Evolutionary conservation across 768 basidiomycete genomes (phyloP).

Genomic region (Solioccasus polychromus): DNA sequence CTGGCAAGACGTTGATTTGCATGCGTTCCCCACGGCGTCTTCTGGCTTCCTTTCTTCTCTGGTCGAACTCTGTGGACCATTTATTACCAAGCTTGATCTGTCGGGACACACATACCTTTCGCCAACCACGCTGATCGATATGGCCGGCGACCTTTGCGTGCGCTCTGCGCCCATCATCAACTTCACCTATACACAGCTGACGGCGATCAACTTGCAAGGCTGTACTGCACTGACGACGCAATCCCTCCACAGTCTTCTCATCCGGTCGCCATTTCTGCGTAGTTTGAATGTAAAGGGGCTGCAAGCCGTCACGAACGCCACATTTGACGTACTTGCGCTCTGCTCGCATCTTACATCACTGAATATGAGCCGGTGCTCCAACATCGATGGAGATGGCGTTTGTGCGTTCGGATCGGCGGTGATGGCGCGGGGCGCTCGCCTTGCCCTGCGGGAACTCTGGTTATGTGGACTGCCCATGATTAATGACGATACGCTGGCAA

Average conservation of each 20-base stretch:
- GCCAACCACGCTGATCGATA: constrained; percentile 46
- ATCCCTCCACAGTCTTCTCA: constrained; percentile 67
- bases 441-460: constrained; percentile 60
- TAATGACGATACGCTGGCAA: constrained; percentile 58
- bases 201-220: constrained; percentile 66
- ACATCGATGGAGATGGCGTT: constrained; percentile 66
- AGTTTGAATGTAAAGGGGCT: constrained; percentile 67
- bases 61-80: constrained; percentile 55
- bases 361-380: constrained; percentile 69
- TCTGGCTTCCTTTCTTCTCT: constrained; percentile 51
- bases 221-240: constrained; percentile 63
- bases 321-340: constrained; percentile 62
- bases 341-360: constrained; percentile 57
- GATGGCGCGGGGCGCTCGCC: constrained; percentile 42
- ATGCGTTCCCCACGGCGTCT: constrained; percentile 57
- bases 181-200: constrained; percentile 62
- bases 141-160: constrained; percentile 55
- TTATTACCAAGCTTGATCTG: constrained; percentile 60
- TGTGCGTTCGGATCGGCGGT: constrained; percentile 44
- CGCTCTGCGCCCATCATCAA: constrained; percentile 27
- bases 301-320: constrained; percentile 65
- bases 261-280: constrained; percentile 58
- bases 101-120: constrained; percentile 56
- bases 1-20: constrained; percentile 69
- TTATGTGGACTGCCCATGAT: constrained; percentile 65